Evolutionary conservation across 2,329 filamentous ascomycete species (phyloP).

Genomic region (Botrytis pseudocinerea): DNA sequence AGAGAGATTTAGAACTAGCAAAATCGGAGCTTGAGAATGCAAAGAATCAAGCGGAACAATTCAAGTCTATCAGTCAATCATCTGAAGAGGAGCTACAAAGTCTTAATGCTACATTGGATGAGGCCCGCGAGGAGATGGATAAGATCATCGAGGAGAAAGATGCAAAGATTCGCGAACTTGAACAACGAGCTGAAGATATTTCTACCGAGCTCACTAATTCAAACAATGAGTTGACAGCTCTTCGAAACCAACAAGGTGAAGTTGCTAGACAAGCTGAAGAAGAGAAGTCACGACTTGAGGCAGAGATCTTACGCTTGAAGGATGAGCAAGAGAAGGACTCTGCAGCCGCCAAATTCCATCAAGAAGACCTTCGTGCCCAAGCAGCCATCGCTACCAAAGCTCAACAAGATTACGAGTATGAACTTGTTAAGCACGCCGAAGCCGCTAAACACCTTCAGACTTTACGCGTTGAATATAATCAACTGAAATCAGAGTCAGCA

Average conservation of each 20-base stretch:
- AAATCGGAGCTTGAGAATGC: conserved; percentile 79
- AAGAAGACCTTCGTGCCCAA: conserved; percentile 89
- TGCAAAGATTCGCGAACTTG: conserved; percentile 73
- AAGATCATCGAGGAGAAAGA: conserved; percentile 74
- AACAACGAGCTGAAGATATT: conserved; percentile 81
- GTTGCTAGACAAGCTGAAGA: conserved; percentile 70
- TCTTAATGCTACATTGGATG: conserved; percentile 76
- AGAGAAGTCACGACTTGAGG: conserved; percentile 76
- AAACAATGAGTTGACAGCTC: conserved; percentile 76
- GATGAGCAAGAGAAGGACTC: conserved; percentile 80
- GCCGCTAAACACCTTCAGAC: conserved; percentile 83
- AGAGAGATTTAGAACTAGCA: conserved; percentile 80
- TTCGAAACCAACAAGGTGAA: conserved; percentile 81
- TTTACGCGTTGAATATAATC: conserved; percentile 77
- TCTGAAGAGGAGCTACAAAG: conserved; percentile 85
- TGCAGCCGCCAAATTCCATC: conserved; percentile 79
- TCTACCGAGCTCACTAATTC: conserved; percentile 77
- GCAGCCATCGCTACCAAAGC: conserved; percentile 91
- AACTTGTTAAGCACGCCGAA: conserved; percentile 92
- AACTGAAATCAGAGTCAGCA: conserved; percentile 76
- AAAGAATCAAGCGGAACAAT: conserved; percentile 80
- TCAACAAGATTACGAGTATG: conserved; percentile 92
- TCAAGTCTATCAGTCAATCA: conserved; percentile 81
- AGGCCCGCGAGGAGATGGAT: conserved; percentile 87
- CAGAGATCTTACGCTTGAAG: conserved; percentile 77